A percentile compares a stretch with the other conserved stretches of the same genome.
phyloP scores from a whole-genome alignment of 345 rosid species.

The Acer negundo region DNA sequence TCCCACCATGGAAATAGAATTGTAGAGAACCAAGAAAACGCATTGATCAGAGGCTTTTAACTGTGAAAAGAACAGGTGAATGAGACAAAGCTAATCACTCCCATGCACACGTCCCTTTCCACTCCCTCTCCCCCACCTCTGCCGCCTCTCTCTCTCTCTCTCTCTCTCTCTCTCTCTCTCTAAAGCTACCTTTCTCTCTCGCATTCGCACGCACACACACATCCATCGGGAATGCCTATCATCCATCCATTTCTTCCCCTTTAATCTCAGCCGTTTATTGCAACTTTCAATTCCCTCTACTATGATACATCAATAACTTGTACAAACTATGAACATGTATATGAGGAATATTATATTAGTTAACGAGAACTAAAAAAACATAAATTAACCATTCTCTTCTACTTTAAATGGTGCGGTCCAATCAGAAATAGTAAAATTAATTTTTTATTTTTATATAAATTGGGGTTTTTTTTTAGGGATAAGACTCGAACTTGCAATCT shows the following conservation, averaged over 20 bases:
- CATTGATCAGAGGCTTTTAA: slow-evolving; percentile 36
- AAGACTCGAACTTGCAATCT: no score
- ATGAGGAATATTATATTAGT: slow-evolving; percentile 1
- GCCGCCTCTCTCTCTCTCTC: slow-evolving; percentile 60
- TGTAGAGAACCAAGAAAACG: slow-evolving; percentile 66
- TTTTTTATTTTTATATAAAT: no score
- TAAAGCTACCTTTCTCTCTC: slow-evolving; percentile 29
- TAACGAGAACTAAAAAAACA: no score
- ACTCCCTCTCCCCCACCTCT: slow-evolving; percentile 79
- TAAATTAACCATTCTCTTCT: no score
- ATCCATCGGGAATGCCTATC: slow-evolving; percentile 47
- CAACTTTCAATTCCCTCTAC: neutral
- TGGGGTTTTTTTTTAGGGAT: no score
- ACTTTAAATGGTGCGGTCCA: no score
- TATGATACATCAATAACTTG: slow-evolving; percentile 18
- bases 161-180: slow-evolving; percentile 38
- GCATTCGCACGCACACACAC: slow-evolving; percentile 15
- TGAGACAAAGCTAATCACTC: slow-evolving; percentile 76
- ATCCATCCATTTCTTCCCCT: slow-evolving; percentile 35
- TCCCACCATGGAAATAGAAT: slow-evolving; percentile 31
- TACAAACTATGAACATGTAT: slow-evolving; percentile 8
- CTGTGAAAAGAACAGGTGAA: slow-evolving; percentile 90
- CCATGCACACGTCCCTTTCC: slow-evolving; percentile 99
- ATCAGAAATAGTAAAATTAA: no score
- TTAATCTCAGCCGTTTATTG: slow-evolving; percentile 17